These are phyloP conservation scores for Neurospora sp. DNA, from an alignment of 495 filamentous ascomycete genomes.

Conservation along the genomic window DNA sequence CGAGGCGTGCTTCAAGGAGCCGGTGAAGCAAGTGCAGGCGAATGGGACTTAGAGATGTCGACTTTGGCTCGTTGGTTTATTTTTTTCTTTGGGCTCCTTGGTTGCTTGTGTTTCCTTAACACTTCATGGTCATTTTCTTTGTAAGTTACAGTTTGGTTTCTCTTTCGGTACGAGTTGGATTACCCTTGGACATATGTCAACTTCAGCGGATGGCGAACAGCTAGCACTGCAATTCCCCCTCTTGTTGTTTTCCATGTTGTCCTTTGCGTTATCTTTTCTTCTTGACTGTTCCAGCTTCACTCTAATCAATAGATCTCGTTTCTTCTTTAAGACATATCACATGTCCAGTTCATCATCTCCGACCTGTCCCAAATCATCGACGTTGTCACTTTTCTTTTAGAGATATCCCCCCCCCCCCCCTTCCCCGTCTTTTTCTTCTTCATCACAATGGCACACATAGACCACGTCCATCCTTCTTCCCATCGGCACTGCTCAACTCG, in stretches of 20 bases:
- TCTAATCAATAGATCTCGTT: neutral
- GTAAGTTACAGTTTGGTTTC: neutral
- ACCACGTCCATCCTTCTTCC: neutral
- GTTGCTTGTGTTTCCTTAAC: neutral
- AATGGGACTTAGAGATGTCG: neutral
- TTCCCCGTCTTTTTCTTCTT: too few relatives aligned
- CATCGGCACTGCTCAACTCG: neutral
- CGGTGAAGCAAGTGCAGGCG: neutral
- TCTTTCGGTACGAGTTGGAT: neutral
- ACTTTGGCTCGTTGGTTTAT: neutral
- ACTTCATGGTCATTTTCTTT: neutral
- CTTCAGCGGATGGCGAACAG: neutral
- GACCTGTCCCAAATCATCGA: neutral
- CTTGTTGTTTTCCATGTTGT: neutral
- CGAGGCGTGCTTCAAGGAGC: conserved; percentile 8
- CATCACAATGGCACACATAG: too few relatives aligned
- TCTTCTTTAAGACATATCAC: neutral
- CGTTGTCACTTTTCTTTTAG: neutral
- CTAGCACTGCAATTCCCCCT: neutral
- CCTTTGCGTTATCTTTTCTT: neutral
- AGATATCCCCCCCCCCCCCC: neutral
- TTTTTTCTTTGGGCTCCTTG: neutral
- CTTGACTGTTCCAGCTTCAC: neutral
- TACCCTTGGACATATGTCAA: neutral
- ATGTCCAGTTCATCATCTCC: neutral